Evolutionary conservation across 768 basidiomycete species (phyloP).

Genomic region (Nidularia sp.): DNA sequence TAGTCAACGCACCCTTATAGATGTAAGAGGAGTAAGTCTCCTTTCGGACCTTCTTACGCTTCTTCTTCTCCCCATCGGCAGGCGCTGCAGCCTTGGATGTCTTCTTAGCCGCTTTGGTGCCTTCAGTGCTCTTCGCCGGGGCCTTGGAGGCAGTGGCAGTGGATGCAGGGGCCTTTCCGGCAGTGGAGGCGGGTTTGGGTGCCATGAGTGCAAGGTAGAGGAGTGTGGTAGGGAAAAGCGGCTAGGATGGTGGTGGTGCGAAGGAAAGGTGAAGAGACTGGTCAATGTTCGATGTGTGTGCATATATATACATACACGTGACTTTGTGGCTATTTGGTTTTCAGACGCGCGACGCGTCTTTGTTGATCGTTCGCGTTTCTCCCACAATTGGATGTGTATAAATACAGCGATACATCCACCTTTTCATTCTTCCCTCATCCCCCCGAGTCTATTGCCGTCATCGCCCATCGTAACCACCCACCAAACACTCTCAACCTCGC

Average conservation of each 20-base stretch:
- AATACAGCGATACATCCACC: slow-evolving; percentile 21
- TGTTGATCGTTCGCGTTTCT: slow-evolving; percentile 26
- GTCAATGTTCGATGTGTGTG: slow-evolving; percentile 6
- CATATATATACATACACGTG: slow-evolving; percentile 41
- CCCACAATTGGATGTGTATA: slow-evolving; percentile 21
- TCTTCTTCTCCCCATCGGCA: slow-evolving; percentile 80
- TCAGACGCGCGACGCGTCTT: slow-evolving; percentile 30
- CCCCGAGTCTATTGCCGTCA: neutral
- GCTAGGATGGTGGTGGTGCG: slow-evolving; percentile 28
- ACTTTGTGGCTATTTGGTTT: slow-evolving; percentile 40
- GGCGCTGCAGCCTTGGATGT: slow-evolving; percentile 52
- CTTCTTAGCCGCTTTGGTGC: slow-evolving; percentile 76
- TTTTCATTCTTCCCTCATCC: slow-evolving; percentile 7
- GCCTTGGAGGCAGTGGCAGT: slow-evolving; percentile 72
- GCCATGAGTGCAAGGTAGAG: slow-evolving; percentile 51
- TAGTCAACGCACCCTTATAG: slow-evolving; percentile 69
- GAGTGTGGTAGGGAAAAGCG: slow-evolving; percentile 4
- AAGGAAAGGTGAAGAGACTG: slow-evolving; percentile 17
- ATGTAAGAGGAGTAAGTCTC: slow-evolving; percentile 95
- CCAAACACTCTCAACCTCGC: slow-evolving; percentile 6
- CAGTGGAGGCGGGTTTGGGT: slow-evolving; percentile 78
- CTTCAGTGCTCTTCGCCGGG: slow-evolving; percentile 62
- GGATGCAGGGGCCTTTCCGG: slow-evolving; percentile 73
- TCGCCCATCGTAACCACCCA: slow-evolving; percentile 12
- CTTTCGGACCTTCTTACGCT: slow-evolving; percentile 82